Percentiles rank a stretch among this genome's conserved stretches.
phyloP scores from a whole-genome alignment of 257 asterid genomes.

The Scutellaria galericulata region DNA sequence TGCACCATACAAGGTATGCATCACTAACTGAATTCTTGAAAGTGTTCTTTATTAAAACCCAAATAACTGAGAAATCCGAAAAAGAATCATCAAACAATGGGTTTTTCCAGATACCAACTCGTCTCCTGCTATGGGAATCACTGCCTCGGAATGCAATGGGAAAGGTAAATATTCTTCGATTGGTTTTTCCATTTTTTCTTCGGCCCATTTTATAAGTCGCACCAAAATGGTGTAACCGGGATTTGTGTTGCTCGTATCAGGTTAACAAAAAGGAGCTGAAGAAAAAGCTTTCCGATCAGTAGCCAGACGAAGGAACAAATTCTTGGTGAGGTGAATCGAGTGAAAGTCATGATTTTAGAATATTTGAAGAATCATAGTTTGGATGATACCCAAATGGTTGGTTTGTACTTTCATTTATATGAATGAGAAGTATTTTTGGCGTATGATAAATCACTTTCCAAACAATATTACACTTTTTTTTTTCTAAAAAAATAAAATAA shows the following conservation, averaged over 20 bases:
- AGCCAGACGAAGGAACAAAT: not conserved
- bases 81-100: not conserved
- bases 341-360: no score
- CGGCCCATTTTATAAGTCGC: no score
- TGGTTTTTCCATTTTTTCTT: no score
- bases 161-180: slow-evolving; percentile 50
- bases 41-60: not conserved
- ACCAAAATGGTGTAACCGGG: not conserved
- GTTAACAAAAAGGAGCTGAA: slow-evolving; percentile 90
- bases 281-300: slow-evolving; percentile 52
- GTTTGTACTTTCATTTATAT: no score
- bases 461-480: no score
- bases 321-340: no score
- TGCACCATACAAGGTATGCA: slow-evolving; percentile 96
- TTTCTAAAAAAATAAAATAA: no score
- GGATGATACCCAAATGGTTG: no score
- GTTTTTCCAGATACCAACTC: slow-evolving; percentile 69
- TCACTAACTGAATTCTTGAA: not conserved
- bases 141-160: slow-evolving; percentile 98
- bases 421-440: no score
- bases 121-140: slow-evolving; percentile 75
- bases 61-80: not conserved
- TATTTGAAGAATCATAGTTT: no score
- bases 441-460: no score
- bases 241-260: slow-evolving; percentile 42